Evolutionary conservation across 2,329 filamentous ascomycete genomes (phyloP), one percentile per base, ranked within the genome.

Genomic region (Escovopsis sp.): DNA sequence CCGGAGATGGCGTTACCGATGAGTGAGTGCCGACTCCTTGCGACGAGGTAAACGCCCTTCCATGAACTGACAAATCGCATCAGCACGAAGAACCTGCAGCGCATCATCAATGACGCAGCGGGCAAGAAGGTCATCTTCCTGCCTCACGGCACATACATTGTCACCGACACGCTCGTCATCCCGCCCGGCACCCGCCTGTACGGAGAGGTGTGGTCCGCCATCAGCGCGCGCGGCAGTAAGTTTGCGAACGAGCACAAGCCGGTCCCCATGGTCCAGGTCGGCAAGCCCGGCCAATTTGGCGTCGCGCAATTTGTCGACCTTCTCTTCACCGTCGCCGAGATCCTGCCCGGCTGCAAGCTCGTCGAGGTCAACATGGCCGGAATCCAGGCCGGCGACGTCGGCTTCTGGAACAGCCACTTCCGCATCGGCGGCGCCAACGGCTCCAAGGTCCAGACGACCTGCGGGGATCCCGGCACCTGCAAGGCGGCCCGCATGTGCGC

Each of bases 101-200:
- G 39, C 14, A 49, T 49, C 29, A 49, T 49, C 32, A 46, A 46
- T 36, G 35, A 38, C 11, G 47, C 45, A 7, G 47, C 47, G 14
- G 52, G 48, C 27, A 57, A 57, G 51, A 64, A 63, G 41, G 53
- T 67, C 39, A 47, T 61, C 2, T 68, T 58, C 48, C 62, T 68
- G 46, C 64, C 64, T 2, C 57, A 62, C 10, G 66, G 67, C 20
- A 67, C 68, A 8, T 61, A 62, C 7, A 63, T 77, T 15, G 61
- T 72, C 11, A 74, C 73, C 20, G 71, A 76, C 51, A 63, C 66
- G 4, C 70, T 69, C 57, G 62, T 69, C n/a, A 58, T 62, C 3
- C 66, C 46, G 5, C 41, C 46, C 13, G 46, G 44, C 37, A 46
- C 39, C 33, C 43, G 42, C 12, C 37, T 49, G 34, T 39, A 45